Conservation (phyloP, 2,329 filamentous ascomycete genomes). For the Biscogniauxia mediterranea region DNA sequence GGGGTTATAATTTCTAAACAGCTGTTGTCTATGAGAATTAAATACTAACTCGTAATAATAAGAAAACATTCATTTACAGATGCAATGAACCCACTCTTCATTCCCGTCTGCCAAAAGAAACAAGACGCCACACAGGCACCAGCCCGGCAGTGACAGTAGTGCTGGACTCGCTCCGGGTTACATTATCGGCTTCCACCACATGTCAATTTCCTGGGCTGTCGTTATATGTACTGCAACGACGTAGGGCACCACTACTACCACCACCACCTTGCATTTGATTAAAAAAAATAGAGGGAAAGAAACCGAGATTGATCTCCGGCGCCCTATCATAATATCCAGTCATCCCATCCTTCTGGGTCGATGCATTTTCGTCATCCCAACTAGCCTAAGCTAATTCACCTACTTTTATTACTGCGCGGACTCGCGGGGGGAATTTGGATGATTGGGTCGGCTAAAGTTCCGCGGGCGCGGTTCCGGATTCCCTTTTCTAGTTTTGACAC, state of each 20-base stretch:
- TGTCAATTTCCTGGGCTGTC: constrained; percentile 12
- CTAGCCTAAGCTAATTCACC: constrained; percentile 6
- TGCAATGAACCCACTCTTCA: background rate
- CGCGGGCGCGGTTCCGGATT: constrained; percentile 20
- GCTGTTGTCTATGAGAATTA: background rate
- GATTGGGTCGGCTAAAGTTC: constrained; percentile 23
- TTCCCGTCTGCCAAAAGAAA: constrained; percentile 13
- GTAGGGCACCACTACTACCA: constrained; percentile 1
- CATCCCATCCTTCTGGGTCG: constrained; percentile 21
- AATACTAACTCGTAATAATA: background rate
- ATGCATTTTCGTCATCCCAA: constrained; percentile 18
- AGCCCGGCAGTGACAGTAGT: background rate
- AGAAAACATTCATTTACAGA: background rate
- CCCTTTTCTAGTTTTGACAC: constrained; percentile 3
- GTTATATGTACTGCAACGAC: constrained; percentile 14
- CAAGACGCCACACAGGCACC: background rate
- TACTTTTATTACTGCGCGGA: constrained; percentile 7
- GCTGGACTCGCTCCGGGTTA: constrained; percentile 5
- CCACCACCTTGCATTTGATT: constrained; percentile 17
- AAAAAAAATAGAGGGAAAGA: constrained; percentile 13
- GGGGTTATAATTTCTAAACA: background rate
- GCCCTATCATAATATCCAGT: constrained; percentile 21
- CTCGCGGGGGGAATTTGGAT: constrained; percentile 2
- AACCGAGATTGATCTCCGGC: constrained; percentile 12
- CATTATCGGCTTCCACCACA: constrained; percentile 25